These are phyloP conservation scores for Acanthamoeba castellanii DNA, from an alignment of 208 protist species.

Conservation along the genomic window DNA sequence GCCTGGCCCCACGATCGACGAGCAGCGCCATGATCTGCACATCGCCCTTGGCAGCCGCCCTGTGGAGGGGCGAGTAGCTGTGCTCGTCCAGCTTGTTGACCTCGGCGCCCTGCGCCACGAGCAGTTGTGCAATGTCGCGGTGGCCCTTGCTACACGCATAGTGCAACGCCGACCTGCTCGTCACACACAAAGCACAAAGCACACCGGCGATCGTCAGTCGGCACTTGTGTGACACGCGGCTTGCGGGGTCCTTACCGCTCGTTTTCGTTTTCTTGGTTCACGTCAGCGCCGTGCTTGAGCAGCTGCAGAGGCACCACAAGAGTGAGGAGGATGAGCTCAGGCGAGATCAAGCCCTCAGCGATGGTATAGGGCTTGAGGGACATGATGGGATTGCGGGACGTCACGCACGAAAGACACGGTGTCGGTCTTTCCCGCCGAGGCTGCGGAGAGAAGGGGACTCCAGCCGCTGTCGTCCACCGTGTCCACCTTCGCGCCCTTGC, in stretches of 20 bases:
- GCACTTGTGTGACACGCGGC: too few relatives aligned
- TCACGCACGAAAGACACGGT: not conserved
- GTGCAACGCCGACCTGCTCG: slow-evolving; percentile 27
- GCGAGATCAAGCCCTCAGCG: not conserved
- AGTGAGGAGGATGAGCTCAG: too few relatives aligned
- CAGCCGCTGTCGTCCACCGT: slow-evolving; percentile 53
- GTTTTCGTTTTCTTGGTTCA: slow-evolving; percentile 35
- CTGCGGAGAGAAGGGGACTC: slow-evolving; percentile 37
- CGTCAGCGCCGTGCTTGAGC: slow-evolving; percentile 23
- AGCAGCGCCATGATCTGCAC: slow-evolving; percentile 42
- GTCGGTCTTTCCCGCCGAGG: slow-evolving; percentile 25
- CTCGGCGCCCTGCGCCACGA: not conserved
- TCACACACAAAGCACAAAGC: too few relatives aligned
- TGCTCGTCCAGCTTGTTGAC: slow-evolving; percentile 19
- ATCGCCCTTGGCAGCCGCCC: slow-evolving; percentile 2
- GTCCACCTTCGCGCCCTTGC: slow-evolving; percentile 42
- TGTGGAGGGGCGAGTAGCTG: slow-evolving; percentile 42
- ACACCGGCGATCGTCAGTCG: too few relatives aligned
- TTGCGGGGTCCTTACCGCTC: not conserved
- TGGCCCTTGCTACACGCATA: slow-evolving; percentile 63
- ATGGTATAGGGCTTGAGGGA: not conserved
- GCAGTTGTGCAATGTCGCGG: slow-evolving; percentile 24
- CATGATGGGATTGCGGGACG: not conserved
- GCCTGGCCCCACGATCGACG: not conserved
- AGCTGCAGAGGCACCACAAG: not conserved